Base-by-base conservation (phyloP, 768 basidiomycete genomes). In the Symmetrospora coprosmae region DNA sequence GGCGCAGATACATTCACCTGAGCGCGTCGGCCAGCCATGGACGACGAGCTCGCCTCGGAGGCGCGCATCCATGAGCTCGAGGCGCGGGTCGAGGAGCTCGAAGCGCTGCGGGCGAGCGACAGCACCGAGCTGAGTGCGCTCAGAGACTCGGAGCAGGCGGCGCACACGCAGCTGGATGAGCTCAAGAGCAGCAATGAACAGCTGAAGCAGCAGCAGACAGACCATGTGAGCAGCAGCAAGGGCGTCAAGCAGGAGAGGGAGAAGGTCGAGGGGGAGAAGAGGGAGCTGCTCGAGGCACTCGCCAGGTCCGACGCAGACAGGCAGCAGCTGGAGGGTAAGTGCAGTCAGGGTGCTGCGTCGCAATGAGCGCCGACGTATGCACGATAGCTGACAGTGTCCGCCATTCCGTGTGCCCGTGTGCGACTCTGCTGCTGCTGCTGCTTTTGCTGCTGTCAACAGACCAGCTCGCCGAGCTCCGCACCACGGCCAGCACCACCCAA, bases 191-290 rank as follows among this genome's bases (percentile, higher is more conserved):
- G 87, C 71, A 80, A 81, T 37, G 80, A 81, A 66, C 77, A 80
- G 48, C 75, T 90, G 17, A 62, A 50, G 47, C 43, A 27, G 46
- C 62, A 60, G 45, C 67, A 52, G 50, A 67, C 65, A 62, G 63
- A 62, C 37, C 38, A 38, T 13, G 34, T 34, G n/a, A 40, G 39
- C 9, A 37, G 21, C 25, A 38, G 61, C 9, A 49, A 48, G 48
- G 35, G 25, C 38, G 0, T 72, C 86, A 4, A 78, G 79, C 11
- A 79, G 68, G 35, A 79, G 82, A 2, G 73, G 76, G 1, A 84
- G 84, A 69, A 71, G 81, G 78, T 79, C 1, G 87, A 94, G 64
- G 78, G 85, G 53, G 91, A 94, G 76, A 94, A 94, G 73, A 81
- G 88, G 33, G 87, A 91, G 64, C 78, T 94, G 46, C 76, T 91